Percentiles rank a stretch among this genome's conserved stretches.
These are phyloP conservation scores for Aspergillus bombycis DNA, from an alignment of 2,329 filamentous ascomycete species.

Conservation along the genomic window DNA sequence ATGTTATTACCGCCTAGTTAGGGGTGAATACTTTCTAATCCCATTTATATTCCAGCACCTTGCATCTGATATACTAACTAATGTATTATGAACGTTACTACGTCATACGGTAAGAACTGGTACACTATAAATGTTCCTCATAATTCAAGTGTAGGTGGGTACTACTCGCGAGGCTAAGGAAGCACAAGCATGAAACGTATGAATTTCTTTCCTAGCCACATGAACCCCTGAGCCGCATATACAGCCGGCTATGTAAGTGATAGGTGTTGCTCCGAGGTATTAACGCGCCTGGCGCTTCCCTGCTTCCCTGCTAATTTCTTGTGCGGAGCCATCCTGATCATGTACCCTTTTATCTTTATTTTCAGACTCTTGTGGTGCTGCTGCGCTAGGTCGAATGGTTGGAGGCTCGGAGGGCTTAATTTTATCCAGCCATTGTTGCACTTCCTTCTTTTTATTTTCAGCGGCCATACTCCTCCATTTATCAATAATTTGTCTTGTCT, in stretches of 20 bases:
- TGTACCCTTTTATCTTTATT: neutral
- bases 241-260: neutral
- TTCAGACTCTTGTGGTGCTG: too few relatives aligned
- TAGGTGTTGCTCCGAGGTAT: too few relatives aligned
- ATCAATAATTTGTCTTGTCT: too few relatives aligned
- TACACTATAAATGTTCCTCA: neutral
- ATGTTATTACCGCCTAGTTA: neutral
- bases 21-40: neutral
- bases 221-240: neutral
- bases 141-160: rapidly evolving
- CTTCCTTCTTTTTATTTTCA: too few relatives aligned
- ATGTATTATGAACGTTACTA: neutral
- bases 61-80: neutral
- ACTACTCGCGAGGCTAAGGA: neutral
- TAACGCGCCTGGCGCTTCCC: neutral
- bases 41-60: neutral
- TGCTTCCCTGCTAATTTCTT: neutral
- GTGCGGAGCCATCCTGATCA: neutral
- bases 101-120: too few relatives aligned
- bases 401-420: too few relatives aligned
- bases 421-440: too few relatives aligned
- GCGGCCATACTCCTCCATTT: too few relatives aligned
- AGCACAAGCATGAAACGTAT: rapidly evolving
- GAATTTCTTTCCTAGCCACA: neutral
- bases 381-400: too few relatives aligned